Conservation (phyloP, 768 basidiomycete species). For the Pluteus cervinus region DNA sequence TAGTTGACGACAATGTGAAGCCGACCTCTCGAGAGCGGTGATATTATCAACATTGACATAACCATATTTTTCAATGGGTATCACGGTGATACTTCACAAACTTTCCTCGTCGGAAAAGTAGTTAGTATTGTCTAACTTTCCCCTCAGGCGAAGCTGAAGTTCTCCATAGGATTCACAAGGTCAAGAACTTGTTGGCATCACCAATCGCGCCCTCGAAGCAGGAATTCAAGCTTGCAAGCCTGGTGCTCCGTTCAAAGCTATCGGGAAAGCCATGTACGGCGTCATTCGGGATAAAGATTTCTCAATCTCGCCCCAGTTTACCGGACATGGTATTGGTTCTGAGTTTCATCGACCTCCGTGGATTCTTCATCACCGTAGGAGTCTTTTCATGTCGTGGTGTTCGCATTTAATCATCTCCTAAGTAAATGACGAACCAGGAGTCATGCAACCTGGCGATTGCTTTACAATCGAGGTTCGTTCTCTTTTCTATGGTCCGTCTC, state of each 20-base stretch:
- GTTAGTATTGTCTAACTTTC: constrained; percentile 30
- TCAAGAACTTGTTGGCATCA: constrained; percentile 53
- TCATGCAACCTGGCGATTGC: constrained; percentile 81
- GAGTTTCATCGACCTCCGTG: constrained; percentile 79
- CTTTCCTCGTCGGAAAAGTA: constrained; percentile 76
- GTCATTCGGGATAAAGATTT: constrained; percentile 36
- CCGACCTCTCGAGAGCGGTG: constrained; percentile 73
- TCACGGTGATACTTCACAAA: constrained; percentile 87
- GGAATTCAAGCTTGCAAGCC: constrained; percentile 77
- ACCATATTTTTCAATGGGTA: constrained; percentile 80
- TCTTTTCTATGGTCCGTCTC: not conserved
- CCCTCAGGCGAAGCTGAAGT: not conserved
- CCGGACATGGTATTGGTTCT: constrained; percentile 83
- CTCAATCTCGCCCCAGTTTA: constrained; percentile 66
- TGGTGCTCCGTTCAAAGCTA: constrained; percentile 57
- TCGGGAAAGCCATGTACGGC: constrained; percentile 66
- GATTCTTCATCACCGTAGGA: constrained; percentile 73
- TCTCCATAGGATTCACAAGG: constrained; percentile 60
- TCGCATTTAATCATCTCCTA: not conserved
- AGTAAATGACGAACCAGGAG: constrained; percentile 81
- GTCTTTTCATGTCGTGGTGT: not conserved
- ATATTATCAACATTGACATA: constrained; percentile 86
- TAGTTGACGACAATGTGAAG: constrained; percentile 27
- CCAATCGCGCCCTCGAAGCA: constrained; percentile 57
- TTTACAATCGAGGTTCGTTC: constrained; percentile 82